Conservation (phyloP, 2,329 filamentous ascomycete genomes). For the Geoglossum cookeanum region DNA sequence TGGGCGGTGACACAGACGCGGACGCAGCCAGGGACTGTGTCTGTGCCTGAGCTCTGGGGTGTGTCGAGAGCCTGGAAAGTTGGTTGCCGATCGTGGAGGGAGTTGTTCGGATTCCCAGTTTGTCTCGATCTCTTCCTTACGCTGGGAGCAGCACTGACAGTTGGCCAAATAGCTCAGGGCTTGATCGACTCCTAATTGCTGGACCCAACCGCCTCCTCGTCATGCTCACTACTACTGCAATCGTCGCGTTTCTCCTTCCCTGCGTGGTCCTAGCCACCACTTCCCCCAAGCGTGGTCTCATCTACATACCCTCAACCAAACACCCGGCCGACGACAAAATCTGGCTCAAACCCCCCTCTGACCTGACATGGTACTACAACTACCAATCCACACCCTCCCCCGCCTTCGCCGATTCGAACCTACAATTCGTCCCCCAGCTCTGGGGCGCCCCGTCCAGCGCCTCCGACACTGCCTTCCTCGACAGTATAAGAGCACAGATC, state of each 20-base stretch:
- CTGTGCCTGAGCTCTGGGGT: too few species aligned
- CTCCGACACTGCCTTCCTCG: slow-evolving; percentile 39
- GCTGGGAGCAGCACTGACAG: too few species aligned
- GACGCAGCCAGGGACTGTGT: too few species aligned
- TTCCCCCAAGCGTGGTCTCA: slow-evolving; percentile 51
- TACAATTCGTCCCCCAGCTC: slow-evolving; percentile 68
- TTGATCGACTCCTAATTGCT: too few species aligned
- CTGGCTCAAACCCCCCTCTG: slow-evolving; percentile 37
- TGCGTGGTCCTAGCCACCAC: background rate
- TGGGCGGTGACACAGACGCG: too few species aligned
- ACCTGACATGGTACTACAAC: slow-evolving; percentile 75
- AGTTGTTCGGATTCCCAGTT: too few species aligned
- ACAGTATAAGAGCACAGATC: slow-evolving; percentile 37
- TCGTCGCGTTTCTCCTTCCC: background rate
- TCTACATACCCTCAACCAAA: slow-evolving; percentile 39
- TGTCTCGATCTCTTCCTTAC: too few species aligned
- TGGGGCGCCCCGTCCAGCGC: slow-evolving; percentile 39
- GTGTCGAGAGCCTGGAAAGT: too few species aligned
- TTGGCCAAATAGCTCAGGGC: too few species aligned
- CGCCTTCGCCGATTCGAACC: slow-evolving; percentile 28
- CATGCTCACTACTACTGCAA: background rate
- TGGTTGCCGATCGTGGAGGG: too few species aligned
- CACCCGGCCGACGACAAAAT: slow-evolving; percentile 42
- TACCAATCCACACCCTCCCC: slow-evolving; percentile 40
- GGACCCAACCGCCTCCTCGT: too few species aligned